These are phyloP conservation scores for Hibiscus tridactylites DNA, from an alignment of 345 rosid genomes.

Conservation along the genomic window DNA sequence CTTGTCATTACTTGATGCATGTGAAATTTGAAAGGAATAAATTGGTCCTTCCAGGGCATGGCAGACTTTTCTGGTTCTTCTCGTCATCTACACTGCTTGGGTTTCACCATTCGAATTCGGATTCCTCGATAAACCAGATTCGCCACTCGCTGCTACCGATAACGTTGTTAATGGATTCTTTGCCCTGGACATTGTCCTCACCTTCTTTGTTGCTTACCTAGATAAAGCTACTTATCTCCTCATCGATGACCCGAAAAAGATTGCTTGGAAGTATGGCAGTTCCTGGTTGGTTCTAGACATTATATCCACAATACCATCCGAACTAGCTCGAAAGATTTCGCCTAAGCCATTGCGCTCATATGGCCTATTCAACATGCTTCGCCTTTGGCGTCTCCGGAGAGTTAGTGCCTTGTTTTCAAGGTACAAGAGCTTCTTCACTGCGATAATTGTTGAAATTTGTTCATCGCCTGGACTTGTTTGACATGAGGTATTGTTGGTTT, in stretches of 20 bases:
- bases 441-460: neutral
- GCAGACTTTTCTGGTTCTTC: conserved; percentile 64
- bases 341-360: conserved; percentile 43
- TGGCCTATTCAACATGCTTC: conserved; percentile 85
- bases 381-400: conserved; percentile 99
- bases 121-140: conserved; percentile 47
- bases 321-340: conserved; percentile 51
- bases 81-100: conserved; percentile 88
- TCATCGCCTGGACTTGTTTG: neutral
- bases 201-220: conserved; percentile 80
- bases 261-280: conserved; percentile 69
- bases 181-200: conserved; percentile 66
- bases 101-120: conserved; percentile 94
- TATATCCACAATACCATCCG: conserved; percentile 71
- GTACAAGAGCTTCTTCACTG: conserved; percentile 21
- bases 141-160: conserved; percentile 52
- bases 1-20: neutral
- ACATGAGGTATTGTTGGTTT: neutral
- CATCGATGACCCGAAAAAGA: conserved; percentile 55
- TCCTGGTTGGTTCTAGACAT: conserved; percentile 78
- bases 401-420: conserved; percentile 87
- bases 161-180: conserved; percentile 87
- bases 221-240: conserved; percentile 63
- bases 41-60: conserved; percentile 47
- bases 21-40: neutral